Percentiles rank a stretch among this genome's conserved stretches.
Evolutionary conservation across 805 yeast genomes (phyloP).

Genomic region (Blastobotrys chiropterorum): DNA sequence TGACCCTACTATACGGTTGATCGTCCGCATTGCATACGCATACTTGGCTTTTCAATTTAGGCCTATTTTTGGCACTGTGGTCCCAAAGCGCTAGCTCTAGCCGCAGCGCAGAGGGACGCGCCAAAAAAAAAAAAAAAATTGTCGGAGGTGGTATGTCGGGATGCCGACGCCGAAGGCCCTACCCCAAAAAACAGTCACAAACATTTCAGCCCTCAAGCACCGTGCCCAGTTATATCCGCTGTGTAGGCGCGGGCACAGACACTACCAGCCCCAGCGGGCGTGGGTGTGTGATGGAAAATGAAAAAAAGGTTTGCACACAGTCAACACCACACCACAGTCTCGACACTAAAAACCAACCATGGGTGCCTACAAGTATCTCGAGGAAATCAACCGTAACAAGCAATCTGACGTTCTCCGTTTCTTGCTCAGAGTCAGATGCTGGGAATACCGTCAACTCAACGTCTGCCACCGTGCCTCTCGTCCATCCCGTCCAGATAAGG

Average conservation of each 20-base stretch:
- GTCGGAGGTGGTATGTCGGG: too few species aligned
- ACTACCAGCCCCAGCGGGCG: too few species aligned
- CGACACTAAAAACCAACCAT: slow-evolving; percentile 29
- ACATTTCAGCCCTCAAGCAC: too few species aligned
- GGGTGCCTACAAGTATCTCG: slow-evolving; percentile 99
- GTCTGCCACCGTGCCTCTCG: slow-evolving; percentile 98
- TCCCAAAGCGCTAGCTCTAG: too few species aligned
- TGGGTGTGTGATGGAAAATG: background rate
- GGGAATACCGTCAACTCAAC: slow-evolving; percentile 99
- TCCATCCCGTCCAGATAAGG: slow-evolving; percentile 99
- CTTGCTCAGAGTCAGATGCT: slow-evolving; percentile 99
- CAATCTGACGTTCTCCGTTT: slow-evolving; percentile 99
- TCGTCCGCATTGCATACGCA: background rate
- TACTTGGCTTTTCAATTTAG: background rate
- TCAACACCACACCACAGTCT: slow-evolving; percentile 2
- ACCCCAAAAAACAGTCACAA: too few species aligned
- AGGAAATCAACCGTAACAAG: slow-evolving; percentile 99
- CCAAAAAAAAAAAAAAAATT: too few species aligned
- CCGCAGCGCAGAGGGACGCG: too few species aligned
- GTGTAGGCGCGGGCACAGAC: too few species aligned
- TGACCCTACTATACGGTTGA: background rate
- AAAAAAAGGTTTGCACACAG: background rate
- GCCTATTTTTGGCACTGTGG: too few species aligned
- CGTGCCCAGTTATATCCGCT: too few species aligned
- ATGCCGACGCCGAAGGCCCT: too few species aligned